Percentiles rank a stretch among this genome's conserved stretches.
phyloP scores from a whole-genome alignment of 805 yeast species.

The Saccharomycopsis guyanensis region DNA sequence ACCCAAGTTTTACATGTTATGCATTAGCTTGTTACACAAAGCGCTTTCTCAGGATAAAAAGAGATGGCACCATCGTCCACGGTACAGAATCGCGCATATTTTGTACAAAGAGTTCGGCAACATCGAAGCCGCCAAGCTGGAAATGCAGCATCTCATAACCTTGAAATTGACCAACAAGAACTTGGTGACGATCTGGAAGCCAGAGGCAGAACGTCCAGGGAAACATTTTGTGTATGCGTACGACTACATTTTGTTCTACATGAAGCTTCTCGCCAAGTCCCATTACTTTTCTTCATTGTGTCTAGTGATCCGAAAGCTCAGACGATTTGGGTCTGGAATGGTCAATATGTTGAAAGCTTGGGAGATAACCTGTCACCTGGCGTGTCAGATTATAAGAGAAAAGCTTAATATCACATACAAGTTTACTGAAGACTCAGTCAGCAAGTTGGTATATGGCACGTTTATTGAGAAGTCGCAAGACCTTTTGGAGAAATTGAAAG shows the following conservation, averaged over 20 bases:
- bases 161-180: constrained; percentile 62
- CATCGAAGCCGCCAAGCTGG: constrained; percentile 46
- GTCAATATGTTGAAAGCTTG: constrained; percentile 54
- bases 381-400: constrained; percentile 45
- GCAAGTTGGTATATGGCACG: constrained; percentile 35
- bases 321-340: constrained; percentile 75
- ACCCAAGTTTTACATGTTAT: constrained; percentile 29
- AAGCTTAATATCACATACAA: constrained; percentile 35
- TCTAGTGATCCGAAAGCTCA: constrained; percentile 59
- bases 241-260: constrained; percentile 58
- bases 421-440: constrained; percentile 46
- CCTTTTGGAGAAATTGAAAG: constrained; percentile 24
- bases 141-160: constrained; percentile 56
- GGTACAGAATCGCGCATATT: constrained; percentile 61
- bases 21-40: constrained; percentile 40
- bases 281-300: constrained; percentile 54
- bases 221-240: constrained; percentile 76
- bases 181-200: constrained; percentile 85
- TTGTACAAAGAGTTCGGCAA: constrained; percentile 47
- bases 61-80: constrained; percentile 89
- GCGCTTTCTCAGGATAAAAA: constrained; percentile 59
- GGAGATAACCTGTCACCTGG: constrained; percentile 49
- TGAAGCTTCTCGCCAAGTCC: constrained; percentile 44
- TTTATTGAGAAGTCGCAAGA: constrained; percentile 35
- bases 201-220: constrained; percentile 87